Evolutionary conservation across 2,329 filamentous ascomycete species (phyloP), one percentile per base, ranked within the genome.

Genomic region (Hypoxylon rubiginosum): DNA sequence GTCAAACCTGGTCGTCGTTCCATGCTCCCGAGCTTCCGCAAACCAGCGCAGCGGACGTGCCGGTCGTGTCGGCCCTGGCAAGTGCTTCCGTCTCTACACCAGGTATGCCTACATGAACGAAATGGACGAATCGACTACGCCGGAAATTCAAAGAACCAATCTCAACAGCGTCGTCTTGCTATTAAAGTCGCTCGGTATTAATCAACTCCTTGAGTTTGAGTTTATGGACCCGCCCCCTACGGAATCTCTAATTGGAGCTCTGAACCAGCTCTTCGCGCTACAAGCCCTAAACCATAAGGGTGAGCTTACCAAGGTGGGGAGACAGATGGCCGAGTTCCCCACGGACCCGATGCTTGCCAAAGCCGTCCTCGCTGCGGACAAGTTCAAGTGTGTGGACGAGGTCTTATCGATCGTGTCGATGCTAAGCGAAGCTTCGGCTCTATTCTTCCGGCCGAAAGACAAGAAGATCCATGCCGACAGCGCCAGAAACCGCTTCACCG

Each of bases 391-490:
- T 73, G 93, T 97, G 0, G 93, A 97, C 64, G 96, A 99, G 79
- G 89, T 98, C 0, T 83, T 99, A 15, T 94, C 92, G 0, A 93
- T 98, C 52, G 93, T 98, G n/a, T 90, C 94, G 45, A 97, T 98
- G 92, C 86, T 98, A 0, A 90, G 92, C 66, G 96, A 98, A 80
- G 89, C 92, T 1, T 93, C 91, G 3, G 91, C 94, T 0, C 86
- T 99, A 4, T 99, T 97, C 83, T 97, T 97, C 85, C 87, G 94
- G 0, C 94, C 96, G 19, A 97, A 97, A 77, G 94, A 99, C 81
- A 97, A 98, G 84, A 97, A 97, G 78, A 91, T 97, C 28, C 93
- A 97, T 75, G 96, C 96, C 11, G 95, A 99, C 78, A 93, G 92
- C 67, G 96, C 96, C 0, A 90, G 94, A 13, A 91, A 91, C 36